These are phyloP conservation scores for Schizochytrium sp. DNA, from an alignment of 108 stramenopile species.

Conservation along the genomic window DNA sequence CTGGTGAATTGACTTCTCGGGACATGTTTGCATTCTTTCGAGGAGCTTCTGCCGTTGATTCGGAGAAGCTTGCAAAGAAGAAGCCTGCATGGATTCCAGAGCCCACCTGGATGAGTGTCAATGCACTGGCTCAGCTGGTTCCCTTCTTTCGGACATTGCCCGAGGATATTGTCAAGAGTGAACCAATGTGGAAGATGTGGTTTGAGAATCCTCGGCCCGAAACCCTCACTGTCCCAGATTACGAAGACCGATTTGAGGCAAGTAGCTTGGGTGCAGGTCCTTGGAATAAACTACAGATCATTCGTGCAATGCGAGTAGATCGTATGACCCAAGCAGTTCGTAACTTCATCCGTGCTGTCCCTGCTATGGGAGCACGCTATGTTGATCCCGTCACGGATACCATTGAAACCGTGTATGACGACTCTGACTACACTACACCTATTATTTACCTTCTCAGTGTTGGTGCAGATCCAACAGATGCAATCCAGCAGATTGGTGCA, in stretches of 20 bases:
- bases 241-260: constrained; percentile 82
- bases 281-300: constrained; percentile 85
- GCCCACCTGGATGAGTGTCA: constrained; percentile 86
- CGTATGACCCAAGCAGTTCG: constrained; percentile 87
- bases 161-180: constrained; percentile 82
- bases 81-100: constrained; percentile 90
- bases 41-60: constrained; percentile 89
- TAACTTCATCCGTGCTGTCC: constrained; percentile 83
- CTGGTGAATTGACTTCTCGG: constrained; percentile 76
- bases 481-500: constrained; percentile 85
- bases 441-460: constrained; percentile 88
- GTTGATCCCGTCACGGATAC: constrained; percentile 93
- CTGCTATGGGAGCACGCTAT: constrained; percentile 85
- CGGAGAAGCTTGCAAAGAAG: constrained; percentile 78
- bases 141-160: constrained; percentile 86
- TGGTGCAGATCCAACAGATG: constrained; percentile 92
- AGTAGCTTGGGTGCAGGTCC: constrained; percentile 79
- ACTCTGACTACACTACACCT: constrained; percentile 83
- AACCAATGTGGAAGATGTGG: constrained; percentile 85
- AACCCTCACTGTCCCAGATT: constrained; percentile 84
- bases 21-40: constrained; percentile 85
- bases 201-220: constrained; percentile 91
- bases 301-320: constrained; percentile 87
- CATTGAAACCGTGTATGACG: constrained; percentile 86
- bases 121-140: constrained; percentile 79